Evolutionary conservation across 768 basidiomycete genomes (phyloP).

Genomic region (Termitomyces titanicus): DNA sequence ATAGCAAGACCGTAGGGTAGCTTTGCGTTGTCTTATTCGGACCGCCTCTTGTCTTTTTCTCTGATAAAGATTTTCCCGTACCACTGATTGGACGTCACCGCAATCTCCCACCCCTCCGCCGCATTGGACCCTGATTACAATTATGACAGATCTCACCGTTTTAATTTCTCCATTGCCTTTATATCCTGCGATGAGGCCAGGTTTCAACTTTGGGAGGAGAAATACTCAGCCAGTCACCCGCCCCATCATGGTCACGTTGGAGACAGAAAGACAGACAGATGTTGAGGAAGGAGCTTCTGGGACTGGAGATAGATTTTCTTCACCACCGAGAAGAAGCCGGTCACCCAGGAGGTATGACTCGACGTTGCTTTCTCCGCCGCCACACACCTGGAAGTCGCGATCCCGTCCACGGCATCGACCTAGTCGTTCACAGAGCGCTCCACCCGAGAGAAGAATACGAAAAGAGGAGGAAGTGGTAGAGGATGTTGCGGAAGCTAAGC

Average conservation of each 20-base stretch:
- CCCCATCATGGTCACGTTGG: constrained; percentile 43
- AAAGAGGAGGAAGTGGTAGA: neutral
- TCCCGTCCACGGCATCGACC: constrained; percentile 34
- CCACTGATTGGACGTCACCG: neutral
- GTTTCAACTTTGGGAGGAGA: constrained; percentile 30
- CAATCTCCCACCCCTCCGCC: neutral
- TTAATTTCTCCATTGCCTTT: constrained; percentile 46
- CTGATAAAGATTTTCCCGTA: neutral
- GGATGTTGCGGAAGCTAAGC: constrained; percentile 4
- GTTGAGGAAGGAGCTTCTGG: constrained; percentile 7
- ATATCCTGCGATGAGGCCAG: constrained; percentile 28
- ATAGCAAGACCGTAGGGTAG: neutral
- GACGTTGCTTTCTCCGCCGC: constrained; percentile 42
- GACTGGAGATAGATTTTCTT: constrained; percentile 1
- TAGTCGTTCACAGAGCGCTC: constrained; percentile 46
- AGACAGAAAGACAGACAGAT: constrained; percentile 27
- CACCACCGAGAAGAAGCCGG: constrained; percentile 8
- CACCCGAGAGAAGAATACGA: constrained; percentile 30
- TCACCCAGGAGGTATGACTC: constrained; percentile 25
- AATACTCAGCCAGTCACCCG: constrained; percentile 21
- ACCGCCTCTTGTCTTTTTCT: neutral
- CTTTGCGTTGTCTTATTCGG: neutral
- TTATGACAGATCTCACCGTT: constrained; percentile 51
- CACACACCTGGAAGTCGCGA: constrained; percentile 43
- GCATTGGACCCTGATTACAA: constrained; percentile 1